Conservation (phyloP, 139 green algal species). For the Ettlia oleoabundans region DNA sequence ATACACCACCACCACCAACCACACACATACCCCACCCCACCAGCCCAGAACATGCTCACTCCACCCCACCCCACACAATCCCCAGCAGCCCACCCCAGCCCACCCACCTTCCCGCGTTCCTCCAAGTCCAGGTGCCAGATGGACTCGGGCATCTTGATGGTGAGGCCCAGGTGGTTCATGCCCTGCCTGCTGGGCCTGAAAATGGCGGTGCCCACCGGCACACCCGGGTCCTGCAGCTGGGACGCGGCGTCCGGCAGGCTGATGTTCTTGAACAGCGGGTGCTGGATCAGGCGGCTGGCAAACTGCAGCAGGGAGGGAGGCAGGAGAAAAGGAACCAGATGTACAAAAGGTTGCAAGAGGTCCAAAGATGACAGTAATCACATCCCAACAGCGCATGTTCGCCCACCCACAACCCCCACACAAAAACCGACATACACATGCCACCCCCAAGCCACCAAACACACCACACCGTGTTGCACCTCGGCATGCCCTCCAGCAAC, state of each 20-base stretch:
- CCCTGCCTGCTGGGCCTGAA: constrained; percentile 59
- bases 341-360: not conserved
- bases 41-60: not conserved
- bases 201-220: not conserved
- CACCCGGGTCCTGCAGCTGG: constrained; percentile 18
- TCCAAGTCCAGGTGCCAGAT: constrained; percentile 63
- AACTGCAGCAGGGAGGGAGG: not conserved
- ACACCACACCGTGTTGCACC: too few species aligned
- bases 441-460: not conserved
- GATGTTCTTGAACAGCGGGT: constrained; percentile 80
- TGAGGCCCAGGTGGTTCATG: constrained; percentile 34
- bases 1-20: too few species aligned
- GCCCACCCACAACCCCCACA: not conserved
- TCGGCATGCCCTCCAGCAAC: not conserved
- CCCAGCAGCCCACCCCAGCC: not conserved
- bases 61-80: not conserved
- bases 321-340: not conserved
- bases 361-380: not conserved
- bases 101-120: constrained; percentile 63
- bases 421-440: not conserved
- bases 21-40: too few species aligned
- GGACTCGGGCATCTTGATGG: constrained; percentile 29
- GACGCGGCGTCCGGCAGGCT: constrained; percentile 51
- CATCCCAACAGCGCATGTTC: not conserved
- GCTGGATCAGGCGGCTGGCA: constrained; percentile 62